Percentiles rank a stretch among this genome's conserved stretches.
These are phyloP conservation scores for Vitis amurensis DNA, from an alignment of 164 flowering plant species.

Conservation along the genomic window DNA sequence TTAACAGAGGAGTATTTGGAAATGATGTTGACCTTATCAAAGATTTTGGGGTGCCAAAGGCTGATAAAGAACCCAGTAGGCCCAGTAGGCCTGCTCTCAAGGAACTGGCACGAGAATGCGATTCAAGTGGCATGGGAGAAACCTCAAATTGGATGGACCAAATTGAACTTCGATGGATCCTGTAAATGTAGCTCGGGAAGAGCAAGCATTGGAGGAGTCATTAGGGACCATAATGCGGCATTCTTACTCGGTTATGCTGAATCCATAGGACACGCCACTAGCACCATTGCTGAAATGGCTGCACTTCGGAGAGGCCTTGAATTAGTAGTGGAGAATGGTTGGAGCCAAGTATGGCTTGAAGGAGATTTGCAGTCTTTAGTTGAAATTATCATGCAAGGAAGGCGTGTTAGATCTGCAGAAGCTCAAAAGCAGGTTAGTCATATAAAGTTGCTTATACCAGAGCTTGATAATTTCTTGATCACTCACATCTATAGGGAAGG, in stretches of 20 bases:
- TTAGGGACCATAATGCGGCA: slow-evolving; percentile 64
- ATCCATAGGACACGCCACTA: slow-evolving; percentile 52
- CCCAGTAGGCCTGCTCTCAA: slow-evolving; percentile 16
- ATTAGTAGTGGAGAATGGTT: slow-evolving; percentile 62
- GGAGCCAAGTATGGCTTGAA: slow-evolving; percentile 66
- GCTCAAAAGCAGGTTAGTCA: slow-evolving; percentile 31
- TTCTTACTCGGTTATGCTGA: slow-evolving; percentile 75
- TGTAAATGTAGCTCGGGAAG: slow-evolving; percentile 39
- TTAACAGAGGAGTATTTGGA: not conserved
- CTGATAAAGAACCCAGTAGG: slow-evolving; percentile 19
- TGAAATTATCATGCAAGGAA: slow-evolving; percentile 38
- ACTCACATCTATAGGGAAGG: slow-evolving; percentile 73
- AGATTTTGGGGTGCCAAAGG: slow-evolving; percentile 21
- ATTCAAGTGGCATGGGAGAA: slow-evolving; percentile 61
- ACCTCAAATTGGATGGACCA: slow-evolving; percentile 68
- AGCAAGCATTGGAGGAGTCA: slow-evolving; percentile 73
- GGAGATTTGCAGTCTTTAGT: slow-evolving; percentile 69
- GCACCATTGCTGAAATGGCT: slow-evolving; percentile 57
- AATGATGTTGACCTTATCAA: slow-evolving; percentile 14
- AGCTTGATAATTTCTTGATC: slow-evolving; percentile 40
- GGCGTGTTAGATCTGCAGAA: slow-evolving; percentile 33
- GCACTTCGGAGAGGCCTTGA: slow-evolving; percentile 70
- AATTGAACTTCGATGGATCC: slow-evolving; percentile 77
- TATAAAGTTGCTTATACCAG: slow-evolving; percentile 51
- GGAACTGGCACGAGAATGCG: slow-evolving; percentile 34